Conservation (phyloP, 2,329 filamentous ascomycete genomes). For the Metarhizium robertsii region DNA sequence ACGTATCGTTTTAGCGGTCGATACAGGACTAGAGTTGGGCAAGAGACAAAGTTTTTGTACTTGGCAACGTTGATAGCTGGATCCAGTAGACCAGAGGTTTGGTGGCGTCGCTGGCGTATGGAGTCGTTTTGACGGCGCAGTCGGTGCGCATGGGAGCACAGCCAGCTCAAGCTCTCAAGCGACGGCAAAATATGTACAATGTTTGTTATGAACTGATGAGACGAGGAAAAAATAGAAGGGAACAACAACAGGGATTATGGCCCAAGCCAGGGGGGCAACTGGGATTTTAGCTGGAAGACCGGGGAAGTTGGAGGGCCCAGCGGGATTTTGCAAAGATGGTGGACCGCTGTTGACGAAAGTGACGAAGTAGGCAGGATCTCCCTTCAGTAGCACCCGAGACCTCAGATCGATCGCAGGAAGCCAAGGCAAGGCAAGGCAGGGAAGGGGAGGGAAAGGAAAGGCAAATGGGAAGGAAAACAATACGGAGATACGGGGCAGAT, state of each 20-base stretch:
- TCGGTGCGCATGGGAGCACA: neutral
- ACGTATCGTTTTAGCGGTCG: neutral
- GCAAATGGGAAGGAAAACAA: too few relatives aligned
- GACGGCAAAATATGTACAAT: neutral
- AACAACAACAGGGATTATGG: neutral
- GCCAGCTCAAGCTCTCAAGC: neutral
- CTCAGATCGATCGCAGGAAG: neutral
- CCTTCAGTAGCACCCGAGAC: neutral
- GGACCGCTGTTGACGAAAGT: neutral
- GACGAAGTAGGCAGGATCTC: neutral
- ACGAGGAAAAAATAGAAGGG: neutral
- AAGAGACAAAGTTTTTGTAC: neutral
- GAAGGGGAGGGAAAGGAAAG: too few relatives aligned
- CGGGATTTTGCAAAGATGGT: neutral
- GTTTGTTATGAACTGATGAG: too few relatives aligned
- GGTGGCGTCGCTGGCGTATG: constrained; percentile 1
- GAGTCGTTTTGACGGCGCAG: neutral
- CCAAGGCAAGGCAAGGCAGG: too few relatives aligned
- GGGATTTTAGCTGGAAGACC: neutral
- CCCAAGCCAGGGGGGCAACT: neutral
- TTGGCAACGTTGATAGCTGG: neutral
- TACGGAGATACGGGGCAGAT: neutral
- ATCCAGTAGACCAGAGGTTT: neutral
- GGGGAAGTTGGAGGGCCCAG: neutral
- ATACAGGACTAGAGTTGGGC: too few relatives aligned